Percentiles rank a stretch among this genome's conserved stretches.
These are phyloP conservation scores for Calonectria pseudoturangicola DNA, from an alignment of 2,329 filamentous ascomycete species.

Conservation along the genomic window DNA sequence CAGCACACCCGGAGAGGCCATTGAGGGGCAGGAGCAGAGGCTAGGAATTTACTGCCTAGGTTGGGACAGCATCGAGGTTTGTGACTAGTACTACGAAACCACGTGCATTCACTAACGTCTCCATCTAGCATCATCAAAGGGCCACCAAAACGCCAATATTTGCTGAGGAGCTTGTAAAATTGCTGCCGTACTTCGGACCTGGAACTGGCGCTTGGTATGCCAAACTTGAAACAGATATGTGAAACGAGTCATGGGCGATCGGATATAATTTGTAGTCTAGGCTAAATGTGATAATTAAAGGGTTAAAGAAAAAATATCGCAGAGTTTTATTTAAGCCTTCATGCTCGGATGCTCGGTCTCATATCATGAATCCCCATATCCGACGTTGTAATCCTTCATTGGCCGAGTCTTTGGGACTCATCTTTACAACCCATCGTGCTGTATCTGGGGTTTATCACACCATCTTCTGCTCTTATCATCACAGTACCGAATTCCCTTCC, in stretches of 20 bases:
- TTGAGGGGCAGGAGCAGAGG: slow-evolving; percentile 28
- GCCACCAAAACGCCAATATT: slow-evolving; percentile 40
- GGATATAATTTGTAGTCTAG: not conserved
- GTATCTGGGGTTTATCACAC: not conserved
- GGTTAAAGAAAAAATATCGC: not conserved
- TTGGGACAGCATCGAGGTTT: slow-evolving; percentile 52
- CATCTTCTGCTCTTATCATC: not conserved
- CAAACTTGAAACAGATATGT: slow-evolving; percentile 28
- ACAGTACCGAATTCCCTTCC: no score
- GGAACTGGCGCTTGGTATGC: slow-evolving; percentile 48
- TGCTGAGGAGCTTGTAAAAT: slow-evolving; percentile 44
- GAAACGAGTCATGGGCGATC: not conserved
- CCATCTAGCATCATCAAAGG: slow-evolving; percentile 44
- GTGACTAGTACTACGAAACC: not conserved
- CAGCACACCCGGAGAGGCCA: not conserved
- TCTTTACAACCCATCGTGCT: not conserved
- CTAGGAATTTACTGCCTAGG: slow-evolving; percentile 44
- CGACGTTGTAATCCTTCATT: no score
- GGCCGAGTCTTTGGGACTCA: no score
- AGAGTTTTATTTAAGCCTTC: no score
- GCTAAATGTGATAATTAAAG: not conserved
- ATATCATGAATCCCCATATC: not conserved
- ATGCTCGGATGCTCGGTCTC: not conserved
- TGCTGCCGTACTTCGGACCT: slow-evolving; percentile 40
- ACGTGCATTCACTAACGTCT: not conserved